These are phyloP conservation scores for Bipolaris bicolor DNA, from an alignment of 2,329 filamentous ascomycete genomes.

Conservation along the genomic window DNA sequence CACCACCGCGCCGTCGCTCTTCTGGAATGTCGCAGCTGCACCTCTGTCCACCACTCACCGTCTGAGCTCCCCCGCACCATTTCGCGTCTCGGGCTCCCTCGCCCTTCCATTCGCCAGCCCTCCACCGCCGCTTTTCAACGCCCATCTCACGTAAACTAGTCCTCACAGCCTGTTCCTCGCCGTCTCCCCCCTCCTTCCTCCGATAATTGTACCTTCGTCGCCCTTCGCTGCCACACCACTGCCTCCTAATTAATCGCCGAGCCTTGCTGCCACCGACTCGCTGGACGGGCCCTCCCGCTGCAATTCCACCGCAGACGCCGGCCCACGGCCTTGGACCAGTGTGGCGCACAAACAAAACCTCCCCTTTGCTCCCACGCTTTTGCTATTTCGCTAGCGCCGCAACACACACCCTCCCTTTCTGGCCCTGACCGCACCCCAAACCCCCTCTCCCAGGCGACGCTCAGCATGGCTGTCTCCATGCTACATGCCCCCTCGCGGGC, in stretches of 20 bases:
- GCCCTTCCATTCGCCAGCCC: constrained; percentile 1
- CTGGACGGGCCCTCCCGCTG: constrained; percentile 34
- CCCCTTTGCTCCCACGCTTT: constrained; percentile 27
- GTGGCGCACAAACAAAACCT: constrained; percentile 33
- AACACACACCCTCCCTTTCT: constrained; percentile 14
- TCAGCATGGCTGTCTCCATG: constrained; percentile 61
- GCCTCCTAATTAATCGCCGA: constrained; percentile 6
- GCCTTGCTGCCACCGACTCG: constrained; percentile 20
- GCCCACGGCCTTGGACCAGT: constrained; percentile 15
- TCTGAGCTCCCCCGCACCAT: constrained; percentile 28
- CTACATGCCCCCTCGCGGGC: constrained; percentile 70
- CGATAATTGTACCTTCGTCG: constrained; percentile 5
- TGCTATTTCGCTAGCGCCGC: constrained; percentile 9
- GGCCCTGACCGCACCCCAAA: constrained; percentile 6
- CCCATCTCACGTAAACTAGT: background rate
- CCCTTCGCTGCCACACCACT: constrained; percentile 6
- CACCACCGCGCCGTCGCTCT: constrained; percentile 19
- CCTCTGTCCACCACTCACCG: constrained; percentile 25
- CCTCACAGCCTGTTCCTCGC: constrained; percentile 1
- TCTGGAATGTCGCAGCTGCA: constrained; percentile 40
- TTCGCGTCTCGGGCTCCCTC: constrained; percentile 18
- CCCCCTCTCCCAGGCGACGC: constrained; percentile 9
- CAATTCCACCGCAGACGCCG: constrained; percentile 21
- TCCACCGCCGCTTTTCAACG: constrained; percentile 6
- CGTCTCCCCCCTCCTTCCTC: background rate